Conservation (phyloP, 192 early-diverging fungal genomes). For the Fimicolochytrium jonesii region DNA sequence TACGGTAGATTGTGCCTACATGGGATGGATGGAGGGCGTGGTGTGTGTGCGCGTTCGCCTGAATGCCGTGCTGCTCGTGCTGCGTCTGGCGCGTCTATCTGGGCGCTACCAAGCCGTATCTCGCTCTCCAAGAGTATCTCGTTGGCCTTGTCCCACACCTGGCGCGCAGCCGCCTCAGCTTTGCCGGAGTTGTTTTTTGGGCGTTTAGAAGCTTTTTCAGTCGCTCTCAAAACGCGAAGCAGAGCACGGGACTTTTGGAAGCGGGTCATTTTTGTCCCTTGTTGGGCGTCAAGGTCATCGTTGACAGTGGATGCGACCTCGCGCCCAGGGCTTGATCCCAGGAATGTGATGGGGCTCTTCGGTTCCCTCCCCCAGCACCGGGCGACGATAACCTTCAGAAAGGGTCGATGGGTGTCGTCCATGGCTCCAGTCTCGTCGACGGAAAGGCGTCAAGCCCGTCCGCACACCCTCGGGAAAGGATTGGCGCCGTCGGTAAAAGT, state of each 20-base stretch:
- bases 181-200: neutral
- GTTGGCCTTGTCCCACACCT: neutral
- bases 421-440: slow-evolving; percentile 1
- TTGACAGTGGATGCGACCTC: neutral
- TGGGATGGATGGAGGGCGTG: too few relatives aligned
- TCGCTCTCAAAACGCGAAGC: neutral
- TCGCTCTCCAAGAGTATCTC: too few relatives aligned
- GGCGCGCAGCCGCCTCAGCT: neutral
- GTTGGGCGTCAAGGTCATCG: neutral
- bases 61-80: too few relatives aligned
- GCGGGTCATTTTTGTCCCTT: neutral
- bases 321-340: neutral
- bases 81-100: too few relatives aligned
- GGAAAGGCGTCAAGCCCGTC: neutral
- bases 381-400: neutral
- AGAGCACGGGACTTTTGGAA: neutral
- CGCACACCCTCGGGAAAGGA: neutral
- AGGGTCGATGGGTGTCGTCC: slow-evolving; percentile 7
- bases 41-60: too few relatives aligned
- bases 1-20: too few relatives aligned
- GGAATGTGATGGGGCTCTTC: neutral
- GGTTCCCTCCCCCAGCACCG: neutral
- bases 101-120: too few relatives aligned
- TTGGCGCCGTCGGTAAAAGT: neutral
- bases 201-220: neutral